Evolutionary conservation across 1,284 basidiomycete genomes (phyloP).

Genomic region (Ustilago loliicola): DNA sequence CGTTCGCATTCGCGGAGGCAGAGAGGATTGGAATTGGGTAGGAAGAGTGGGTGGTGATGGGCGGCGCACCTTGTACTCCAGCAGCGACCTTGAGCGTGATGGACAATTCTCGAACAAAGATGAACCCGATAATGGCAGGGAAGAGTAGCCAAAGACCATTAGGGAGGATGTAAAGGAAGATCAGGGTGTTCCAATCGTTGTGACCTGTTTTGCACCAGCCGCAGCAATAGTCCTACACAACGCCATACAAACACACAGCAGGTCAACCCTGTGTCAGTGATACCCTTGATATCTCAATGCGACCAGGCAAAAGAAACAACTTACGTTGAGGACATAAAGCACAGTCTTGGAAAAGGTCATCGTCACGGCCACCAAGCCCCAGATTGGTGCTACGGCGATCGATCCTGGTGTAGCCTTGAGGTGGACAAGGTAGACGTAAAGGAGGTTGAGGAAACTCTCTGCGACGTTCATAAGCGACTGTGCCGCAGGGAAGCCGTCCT

Average conservation of each 20-base stretch:
- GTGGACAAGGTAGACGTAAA: constrained; percentile 82
- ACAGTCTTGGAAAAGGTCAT: constrained; percentile 88
- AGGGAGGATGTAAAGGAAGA: constrained; percentile 81
- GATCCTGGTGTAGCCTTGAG: constrained; percentile 72
- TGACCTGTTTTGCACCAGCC: constrained; percentile 80
- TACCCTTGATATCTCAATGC: not conserved
- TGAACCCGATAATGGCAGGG: constrained; percentile 76
- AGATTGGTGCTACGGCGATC: constrained; percentile 75
- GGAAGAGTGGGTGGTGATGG: not conserved
- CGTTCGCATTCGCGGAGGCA: not conserved
- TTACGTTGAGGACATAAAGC: constrained; percentile 73
- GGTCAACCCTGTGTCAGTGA: not conserved
- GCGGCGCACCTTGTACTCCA: constrained; percentile 48
- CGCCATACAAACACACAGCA: too few species aligned
- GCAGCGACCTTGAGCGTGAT: constrained; percentile 48
- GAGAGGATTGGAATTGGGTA: not conserved
- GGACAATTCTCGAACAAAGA: constrained; percentile 43
- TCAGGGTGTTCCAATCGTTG: constrained; percentile 75
- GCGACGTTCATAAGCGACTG: constrained; percentile 85
- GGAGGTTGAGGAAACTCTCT: constrained; percentile 80
- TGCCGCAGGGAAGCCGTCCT: constrained; percentile 86
- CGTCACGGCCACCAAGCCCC: constrained; percentile 80
- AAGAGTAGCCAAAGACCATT: constrained; percentile 84
- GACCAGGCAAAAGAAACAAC: not conserved
- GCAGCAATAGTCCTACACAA: constrained; percentile 70